Conservation (phyloP, 306 rosid genomes). For the Neltuma alba region DNA sequence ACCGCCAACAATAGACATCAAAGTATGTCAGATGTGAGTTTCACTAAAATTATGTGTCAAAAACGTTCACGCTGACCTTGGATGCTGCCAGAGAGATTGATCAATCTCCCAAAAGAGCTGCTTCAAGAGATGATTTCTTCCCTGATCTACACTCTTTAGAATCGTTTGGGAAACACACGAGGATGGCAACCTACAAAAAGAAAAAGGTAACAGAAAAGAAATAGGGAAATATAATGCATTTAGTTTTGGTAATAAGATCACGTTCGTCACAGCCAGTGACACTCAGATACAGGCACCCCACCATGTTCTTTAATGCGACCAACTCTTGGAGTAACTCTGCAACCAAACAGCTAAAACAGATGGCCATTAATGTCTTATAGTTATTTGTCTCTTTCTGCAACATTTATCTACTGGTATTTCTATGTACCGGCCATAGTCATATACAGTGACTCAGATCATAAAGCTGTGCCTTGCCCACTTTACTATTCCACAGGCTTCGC, state of each 20-base stretch:
- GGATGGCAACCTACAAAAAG: not conserved
- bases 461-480: constrained; percentile 13
- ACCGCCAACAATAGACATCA: not conserved
- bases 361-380: not conserved
- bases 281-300: not conserved
- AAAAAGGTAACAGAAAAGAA: not conserved
- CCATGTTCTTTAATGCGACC: constrained; percentile 6
- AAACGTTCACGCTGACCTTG: constrained; percentile 12
- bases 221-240: not conserved
- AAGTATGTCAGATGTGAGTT: not conserved
- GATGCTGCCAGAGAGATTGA: not conserved
- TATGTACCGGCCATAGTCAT: not conserved
- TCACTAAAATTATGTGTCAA: not conserved
- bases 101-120: not conserved
- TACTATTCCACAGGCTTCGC: constrained; percentile 5
- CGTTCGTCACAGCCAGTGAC: not conserved
- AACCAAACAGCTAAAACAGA: not conserved
- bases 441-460: not conserved
- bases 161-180: not conserved
- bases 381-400: constrained; percentile 18
- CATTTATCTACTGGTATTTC: not conserved
- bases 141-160: not conserved
- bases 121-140: not conserved
- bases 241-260: not conserved
- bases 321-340: not conserved